A percentile compares a stretch with the other conserved stretches of the same genome.
phyloP scores from a whole-genome alignment of 805 yeast species.

The Jamesozyma lodderae region DNA sequence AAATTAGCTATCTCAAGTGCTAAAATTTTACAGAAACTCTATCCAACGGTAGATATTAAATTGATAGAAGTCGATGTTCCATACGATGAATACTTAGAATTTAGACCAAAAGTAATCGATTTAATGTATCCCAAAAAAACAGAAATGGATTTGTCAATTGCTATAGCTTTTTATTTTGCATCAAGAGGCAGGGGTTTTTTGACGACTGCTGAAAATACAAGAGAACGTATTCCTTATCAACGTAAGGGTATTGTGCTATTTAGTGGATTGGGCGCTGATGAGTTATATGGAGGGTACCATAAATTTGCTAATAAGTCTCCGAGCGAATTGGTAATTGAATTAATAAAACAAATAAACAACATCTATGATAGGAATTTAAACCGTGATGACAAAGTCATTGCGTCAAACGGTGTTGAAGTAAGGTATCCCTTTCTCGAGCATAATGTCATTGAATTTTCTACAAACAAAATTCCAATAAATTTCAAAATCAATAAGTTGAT shows the following conservation, averaged over 20 bases:
- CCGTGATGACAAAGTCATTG: conserved; percentile 83
- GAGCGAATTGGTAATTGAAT: conserved; percentile 44
- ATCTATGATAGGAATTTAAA: conserved; percentile 76
- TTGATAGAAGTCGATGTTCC: conserved; percentile 66
- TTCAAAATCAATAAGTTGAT: conserved; percentile 44
- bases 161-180: conserved; percentile 92
- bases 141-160: conserved; percentile 93
- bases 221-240: conserved; percentile 27
- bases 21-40: conserved; percentile 38
- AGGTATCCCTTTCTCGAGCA: conserved; percentile 80
- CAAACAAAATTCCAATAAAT: conserved; percentile 41
- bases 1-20: conserved; percentile 59
- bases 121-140: conserved; percentile 79
- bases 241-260: conserved; percentile 62
- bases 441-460: conserved; percentile 43
- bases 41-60: conserved; percentile 34
- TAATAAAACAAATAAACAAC: conserved; percentile 60
- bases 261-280: conserved; percentile 97
- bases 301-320: conserved; percentile 51
- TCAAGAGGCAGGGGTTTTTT: conserved; percentile 45
- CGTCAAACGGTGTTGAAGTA: conserved; percentile 81
- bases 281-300: conserved; percentile 90
- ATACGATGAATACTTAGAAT: conserved; percentile 51
- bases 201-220: conserved; percentile 4
- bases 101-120: conserved; percentile 43